Percentiles rank a stretch among this genome's conserved stretches.
phyloP scores from a whole-genome alignment of 805 yeast genomes.

The Lipomyces sp. region DNA sequence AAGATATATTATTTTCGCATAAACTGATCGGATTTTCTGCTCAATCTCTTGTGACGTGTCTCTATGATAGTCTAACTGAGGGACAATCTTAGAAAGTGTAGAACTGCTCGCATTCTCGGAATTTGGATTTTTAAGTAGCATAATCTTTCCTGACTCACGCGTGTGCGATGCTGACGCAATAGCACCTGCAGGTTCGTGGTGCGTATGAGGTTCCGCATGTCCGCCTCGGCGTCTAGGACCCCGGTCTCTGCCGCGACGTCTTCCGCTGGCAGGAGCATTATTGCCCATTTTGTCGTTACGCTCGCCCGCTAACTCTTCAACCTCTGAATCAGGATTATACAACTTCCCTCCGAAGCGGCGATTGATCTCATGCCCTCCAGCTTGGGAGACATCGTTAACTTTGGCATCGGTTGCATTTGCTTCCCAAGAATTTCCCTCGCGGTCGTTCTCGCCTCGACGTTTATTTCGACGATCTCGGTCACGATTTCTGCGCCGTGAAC shows the following conservation, averaged over 20 bases:
- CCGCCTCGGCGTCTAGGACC: background rate
- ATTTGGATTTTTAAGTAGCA: slow-evolving; percentile 31
- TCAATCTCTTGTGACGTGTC: slow-evolving; percentile 26
- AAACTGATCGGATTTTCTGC: slow-evolving; percentile 11
- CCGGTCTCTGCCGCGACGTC: background rate
- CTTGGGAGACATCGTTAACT: background rate
- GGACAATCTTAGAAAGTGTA: background rate
- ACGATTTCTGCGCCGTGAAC: slow-evolving; percentile 14
- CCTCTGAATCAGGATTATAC: slow-evolving; percentile 24
- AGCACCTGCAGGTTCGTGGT: background rate
- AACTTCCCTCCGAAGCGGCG: slow-evolving; percentile 14
- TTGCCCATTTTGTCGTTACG: background rate
- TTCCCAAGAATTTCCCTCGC: background rate
- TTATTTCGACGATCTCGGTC: slow-evolving; percentile 16
- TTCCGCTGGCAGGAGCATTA: background rate
- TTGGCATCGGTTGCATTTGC: background rate
- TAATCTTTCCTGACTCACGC: slow-evolving; percentile 25
- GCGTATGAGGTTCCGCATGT: background rate
- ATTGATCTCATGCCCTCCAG: background rate
- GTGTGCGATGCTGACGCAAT: background rate
- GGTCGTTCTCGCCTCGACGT: slow-evolving; percentile 14
- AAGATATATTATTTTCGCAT: slow-evolving; percentile 18
- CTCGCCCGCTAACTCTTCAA: background rate
- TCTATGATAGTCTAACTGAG: slow-evolving; percentile 17
- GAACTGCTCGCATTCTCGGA: slow-evolving; percentile 4